Conservation (phyloP, 2,329 filamentous ascomycete genomes). For the Fusarium nelsonii region DNA sequence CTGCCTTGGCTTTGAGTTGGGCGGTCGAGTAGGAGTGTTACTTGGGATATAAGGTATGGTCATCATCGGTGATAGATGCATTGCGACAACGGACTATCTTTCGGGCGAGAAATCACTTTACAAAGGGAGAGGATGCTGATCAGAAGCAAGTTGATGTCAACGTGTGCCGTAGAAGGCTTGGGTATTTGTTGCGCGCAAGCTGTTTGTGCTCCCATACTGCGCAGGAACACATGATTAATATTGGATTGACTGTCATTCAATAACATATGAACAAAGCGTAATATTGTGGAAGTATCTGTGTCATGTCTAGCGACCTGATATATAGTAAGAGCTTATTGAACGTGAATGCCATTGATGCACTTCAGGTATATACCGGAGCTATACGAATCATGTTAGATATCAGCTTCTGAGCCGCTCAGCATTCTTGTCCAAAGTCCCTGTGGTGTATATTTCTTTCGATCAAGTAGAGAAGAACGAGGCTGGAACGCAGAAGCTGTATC, state of each 20-base stretch:
- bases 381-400: neutral
- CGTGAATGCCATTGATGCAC: too few species aligned
- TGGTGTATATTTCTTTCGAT: neutral
- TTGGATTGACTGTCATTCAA: neutral
- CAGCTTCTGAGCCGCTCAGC: neutral
- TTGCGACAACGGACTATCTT: neutral
- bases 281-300: constrained; percentile 17
- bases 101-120: neutral
- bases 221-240: neutral
- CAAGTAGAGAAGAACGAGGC: neutral
- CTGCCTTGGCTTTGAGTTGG: constrained; percentile 16
- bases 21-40: neutral
- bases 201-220: neutral
- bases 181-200: constrained; percentile 3
- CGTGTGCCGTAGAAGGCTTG: neutral
- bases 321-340: constrained; percentile 1
- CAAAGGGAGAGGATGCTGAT: neutral
- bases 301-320: constrained; percentile 1
- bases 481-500: neutral
- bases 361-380: too few species aligned
- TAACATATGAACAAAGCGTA: neutral
- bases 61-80: constrained; percentile 35
- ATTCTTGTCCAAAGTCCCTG: neutral
- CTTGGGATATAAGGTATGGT: constrained; percentile 19
- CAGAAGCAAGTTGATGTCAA: neutral